These are phyloP conservation scores for Phyllosticta citriasiana DNA, from an alignment of 2,329 filamentous ascomycete genomes.

Conservation along the genomic window DNA sequence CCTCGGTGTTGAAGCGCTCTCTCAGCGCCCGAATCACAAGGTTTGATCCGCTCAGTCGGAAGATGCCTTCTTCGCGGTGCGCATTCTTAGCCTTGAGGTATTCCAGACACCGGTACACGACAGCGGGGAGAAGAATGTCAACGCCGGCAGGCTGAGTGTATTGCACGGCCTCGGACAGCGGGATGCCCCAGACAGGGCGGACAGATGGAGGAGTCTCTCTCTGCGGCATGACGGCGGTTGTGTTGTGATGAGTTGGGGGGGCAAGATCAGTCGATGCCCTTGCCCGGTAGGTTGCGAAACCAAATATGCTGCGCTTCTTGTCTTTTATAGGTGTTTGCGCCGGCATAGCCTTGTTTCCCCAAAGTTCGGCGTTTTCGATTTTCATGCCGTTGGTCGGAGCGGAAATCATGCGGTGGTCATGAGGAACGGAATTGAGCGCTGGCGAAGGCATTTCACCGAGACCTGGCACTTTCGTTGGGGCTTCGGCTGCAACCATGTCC, in stretches of 20 bases:
- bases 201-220: slow-evolving; percentile 13
- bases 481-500: slow-evolving; percentile 47
- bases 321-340: slow-evolving; percentile 59
- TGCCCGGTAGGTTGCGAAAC: slow-evolving; percentile 40
- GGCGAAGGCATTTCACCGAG: slow-evolving; percentile 23
- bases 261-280: slow-evolving; percentile 60
- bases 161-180: slow-evolving; percentile 76
- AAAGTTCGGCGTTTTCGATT: slow-evolving; percentile 72
- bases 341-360: slow-evolving; percentile 64
- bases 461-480: slow-evolving; percentile 41
- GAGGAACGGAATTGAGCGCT: slow-evolving; percentile 22
- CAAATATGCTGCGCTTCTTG: slow-evolving; percentile 63
- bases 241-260: slow-evolving; percentile 25
- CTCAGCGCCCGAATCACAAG: slow-evolving; percentile 82
- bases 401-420: slow-evolving; percentile 54
- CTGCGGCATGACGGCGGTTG: slow-evolving; percentile 11
- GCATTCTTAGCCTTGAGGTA: slow-evolving; percentile 80
- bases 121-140: slow-evolving; percentile 70
- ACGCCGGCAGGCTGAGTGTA: slow-evolving; percentile 65
- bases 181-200: slow-evolving; percentile 60
- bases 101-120: slow-evolving; percentile 91
- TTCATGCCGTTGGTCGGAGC: slow-evolving; percentile 73
- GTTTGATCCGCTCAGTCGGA: slow-evolving; percentile 93
- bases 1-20: slow-evolving; percentile 87
- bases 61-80: slow-evolving; percentile 83